Percentiles rank a stretch among this genome's conserved stretches.
phyloP scores from a whole-genome alignment of 495 filamentous ascomycete genomes.

The Zalerion maritima region DNA sequence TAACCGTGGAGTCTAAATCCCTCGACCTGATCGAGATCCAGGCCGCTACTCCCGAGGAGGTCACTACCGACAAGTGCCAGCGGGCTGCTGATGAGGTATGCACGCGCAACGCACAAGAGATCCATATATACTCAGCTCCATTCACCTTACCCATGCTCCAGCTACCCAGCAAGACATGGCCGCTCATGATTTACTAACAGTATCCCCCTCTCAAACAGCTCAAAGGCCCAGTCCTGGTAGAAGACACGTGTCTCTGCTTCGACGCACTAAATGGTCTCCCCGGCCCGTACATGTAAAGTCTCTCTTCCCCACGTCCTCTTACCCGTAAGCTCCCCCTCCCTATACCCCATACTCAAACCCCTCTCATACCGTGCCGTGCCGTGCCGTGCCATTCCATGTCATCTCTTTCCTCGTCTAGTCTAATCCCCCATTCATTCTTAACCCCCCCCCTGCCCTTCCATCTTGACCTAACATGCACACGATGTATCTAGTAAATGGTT shows the following conservation, averaged over 20 bases:
- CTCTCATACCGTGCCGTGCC: neutral
- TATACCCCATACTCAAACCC: slow-evolving; percentile 1
- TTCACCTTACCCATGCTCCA: too few relatives aligned
- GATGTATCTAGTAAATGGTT: slow-evolving; percentile 67
- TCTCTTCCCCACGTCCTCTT: neutral
- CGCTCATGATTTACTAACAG: neutral
- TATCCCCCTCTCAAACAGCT: slow-evolving; percentile 33
- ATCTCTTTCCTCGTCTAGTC: neutral
- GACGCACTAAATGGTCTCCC: slow-evolving; percentile 76
- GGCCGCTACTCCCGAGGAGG: slow-evolving; percentile 81
- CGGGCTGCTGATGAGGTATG: slow-evolving; percentile 55
- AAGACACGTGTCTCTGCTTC: slow-evolving; percentile 92
- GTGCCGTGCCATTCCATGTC: neutral
- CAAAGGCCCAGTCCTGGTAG: slow-evolving; percentile 77
- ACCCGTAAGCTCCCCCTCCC: neutral
- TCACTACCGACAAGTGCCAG: slow-evolving; percentile 73
- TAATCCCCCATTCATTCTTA: neutral
- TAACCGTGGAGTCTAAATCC: slow-evolving; percentile 55
- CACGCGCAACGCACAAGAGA: too few relatives aligned
- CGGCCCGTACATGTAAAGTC: slow-evolving; percentile 88
- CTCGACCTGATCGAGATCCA: slow-evolving; percentile 83
- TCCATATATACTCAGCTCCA: too few relatives aligned
- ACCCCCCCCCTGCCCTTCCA: slow-evolving; percentile 3
- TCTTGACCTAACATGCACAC: slow-evolving; percentile 1
- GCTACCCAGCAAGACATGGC: too few relatives aligned